These are phyloP conservation scores for Cairneyella variabilis DNA, from an alignment of 495 filamentous ascomycete species.

Conservation along the genomic window DNA sequence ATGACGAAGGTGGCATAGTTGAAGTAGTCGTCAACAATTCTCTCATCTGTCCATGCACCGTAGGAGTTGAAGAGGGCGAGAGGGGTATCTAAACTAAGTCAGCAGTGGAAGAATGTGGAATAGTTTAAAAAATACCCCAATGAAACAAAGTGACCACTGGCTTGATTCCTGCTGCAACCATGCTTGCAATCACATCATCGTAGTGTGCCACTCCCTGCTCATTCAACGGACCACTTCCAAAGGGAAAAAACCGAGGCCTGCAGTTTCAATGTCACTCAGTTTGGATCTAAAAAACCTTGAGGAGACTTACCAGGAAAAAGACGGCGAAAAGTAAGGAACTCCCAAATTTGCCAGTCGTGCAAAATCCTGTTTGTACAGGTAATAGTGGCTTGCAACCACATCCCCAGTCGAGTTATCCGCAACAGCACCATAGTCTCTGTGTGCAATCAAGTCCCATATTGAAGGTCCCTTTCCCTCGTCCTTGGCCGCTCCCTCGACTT, in stretches of 20 bases:
- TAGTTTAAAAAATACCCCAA: constrained; percentile 35
- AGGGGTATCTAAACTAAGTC: constrained; percentile 40
- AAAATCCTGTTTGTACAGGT: constrained; percentile 42
- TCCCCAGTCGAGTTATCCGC: constrained; percentile 39
- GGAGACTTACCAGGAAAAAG: constrained; percentile 33
- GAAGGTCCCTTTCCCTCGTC: constrained; percentile 67
- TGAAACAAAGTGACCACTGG: constrained; percentile 60
- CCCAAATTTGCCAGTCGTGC: constrained; percentile 34
- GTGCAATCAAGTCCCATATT: constrained; percentile 75
- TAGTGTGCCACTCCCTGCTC: constrained; percentile 55
- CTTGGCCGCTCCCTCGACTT: constrained; percentile 66
- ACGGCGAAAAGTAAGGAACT: constrained; percentile 35
- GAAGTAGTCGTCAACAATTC: constrained; percentile 56
- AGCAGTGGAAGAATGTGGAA: background rate
- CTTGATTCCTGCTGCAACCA: constrained; percentile 50
- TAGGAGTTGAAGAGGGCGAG: constrained; percentile 56
- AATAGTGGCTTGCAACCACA: constrained; percentile 38
- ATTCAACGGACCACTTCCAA: constrained; percentile 57
- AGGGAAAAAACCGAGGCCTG: constrained; percentile 54
- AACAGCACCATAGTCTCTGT: constrained; percentile 35
- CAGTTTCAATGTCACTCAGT: background rate
- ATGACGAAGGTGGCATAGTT: constrained; percentile 54
- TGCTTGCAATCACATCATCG: constrained; percentile 53
- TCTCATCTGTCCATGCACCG: constrained; percentile 50
- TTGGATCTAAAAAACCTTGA: background rate